phyloP scores from a whole-genome alignment of 805 yeast species.

The Lachancea sp. region DNA sequence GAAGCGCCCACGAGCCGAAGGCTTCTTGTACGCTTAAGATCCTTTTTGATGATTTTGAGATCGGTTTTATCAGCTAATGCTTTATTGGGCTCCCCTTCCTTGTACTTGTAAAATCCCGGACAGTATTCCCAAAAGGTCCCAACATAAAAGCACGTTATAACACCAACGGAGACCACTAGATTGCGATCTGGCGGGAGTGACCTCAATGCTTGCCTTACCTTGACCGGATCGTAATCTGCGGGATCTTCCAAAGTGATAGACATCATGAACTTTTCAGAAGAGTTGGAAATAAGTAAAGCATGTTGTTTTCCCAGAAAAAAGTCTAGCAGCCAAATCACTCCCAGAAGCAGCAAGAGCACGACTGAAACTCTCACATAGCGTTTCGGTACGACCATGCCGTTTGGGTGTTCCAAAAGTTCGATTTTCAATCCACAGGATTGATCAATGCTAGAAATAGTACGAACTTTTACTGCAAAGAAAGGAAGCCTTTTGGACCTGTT shows the following conservation, averaged over 20 bases:
- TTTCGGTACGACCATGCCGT: conserved; percentile 4
- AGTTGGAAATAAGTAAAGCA: background rate
- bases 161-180: conserved; percentile 17
- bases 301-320: background rate
- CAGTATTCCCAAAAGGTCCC: conserved; percentile 12
- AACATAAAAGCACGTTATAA: conserved; percentile 17
- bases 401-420: background rate
- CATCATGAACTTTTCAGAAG: background rate
- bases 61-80: background rate
- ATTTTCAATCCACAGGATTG: background rate
- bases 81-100: background rate
- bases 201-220: background rate
- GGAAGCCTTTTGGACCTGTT: no score
- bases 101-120: background rate
- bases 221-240: background rate
- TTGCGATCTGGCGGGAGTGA: background rate
- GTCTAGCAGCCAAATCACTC: background rate
- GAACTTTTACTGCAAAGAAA: no score
- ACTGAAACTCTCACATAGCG: conserved; percentile 2
- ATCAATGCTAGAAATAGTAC: no score
- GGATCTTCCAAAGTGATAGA: background rate
- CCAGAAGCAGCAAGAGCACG: background rate
- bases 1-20: conserved; percentile 21
- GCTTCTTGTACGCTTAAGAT: conserved; percentile 17
- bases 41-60: conserved; percentile 14